These are phyloP conservation scores for Acephala macrosclerotiorum DNA, from an alignment of 2,329 filamentous ascomycete genomes.

Conservation along the genomic window DNA sequence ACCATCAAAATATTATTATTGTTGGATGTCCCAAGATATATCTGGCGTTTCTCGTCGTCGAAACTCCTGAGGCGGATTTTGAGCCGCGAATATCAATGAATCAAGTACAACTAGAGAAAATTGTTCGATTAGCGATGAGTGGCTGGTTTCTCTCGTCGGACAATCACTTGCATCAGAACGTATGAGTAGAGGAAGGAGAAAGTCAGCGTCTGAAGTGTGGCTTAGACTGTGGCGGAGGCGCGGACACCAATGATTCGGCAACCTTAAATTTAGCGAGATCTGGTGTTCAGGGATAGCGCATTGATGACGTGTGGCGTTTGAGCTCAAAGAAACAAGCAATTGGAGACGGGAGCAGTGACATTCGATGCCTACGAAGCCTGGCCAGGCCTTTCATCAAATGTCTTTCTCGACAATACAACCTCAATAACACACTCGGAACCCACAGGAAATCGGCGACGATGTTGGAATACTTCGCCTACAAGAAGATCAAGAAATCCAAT, in stretches of 20 bases:
- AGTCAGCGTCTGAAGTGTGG: background rate
- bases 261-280: background rate
- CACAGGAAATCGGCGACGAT: constrained; percentile 48
- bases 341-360: background rate
- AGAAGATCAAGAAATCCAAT: constrained; percentile 63
- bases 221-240: background rate
- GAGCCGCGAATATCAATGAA: too few species aligned
- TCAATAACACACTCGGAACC: background rate
- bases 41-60: too few species aligned
- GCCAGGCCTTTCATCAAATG: background rate
- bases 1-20: too few species aligned
- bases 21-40: too few species aligned
- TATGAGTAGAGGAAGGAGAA: too few species aligned
- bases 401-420: background rate
- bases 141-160: too few species aligned
- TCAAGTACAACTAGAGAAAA: too few species aligned
- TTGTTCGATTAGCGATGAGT: too few species aligned
- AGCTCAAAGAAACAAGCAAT: constrained; percentile 7
- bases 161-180: too few species aligned
- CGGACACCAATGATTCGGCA: background rate
- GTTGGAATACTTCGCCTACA: constrained; percentile 69
- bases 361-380: background rate
- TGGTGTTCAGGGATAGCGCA: background rate
- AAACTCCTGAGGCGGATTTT: too few species aligned
- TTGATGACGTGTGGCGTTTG: background rate